These are phyloP conservation scores for Chalciporus sphaerocephalus DNA, from an alignment of 768 basidiomycete genomes.

Conservation along the genomic window DNA sequence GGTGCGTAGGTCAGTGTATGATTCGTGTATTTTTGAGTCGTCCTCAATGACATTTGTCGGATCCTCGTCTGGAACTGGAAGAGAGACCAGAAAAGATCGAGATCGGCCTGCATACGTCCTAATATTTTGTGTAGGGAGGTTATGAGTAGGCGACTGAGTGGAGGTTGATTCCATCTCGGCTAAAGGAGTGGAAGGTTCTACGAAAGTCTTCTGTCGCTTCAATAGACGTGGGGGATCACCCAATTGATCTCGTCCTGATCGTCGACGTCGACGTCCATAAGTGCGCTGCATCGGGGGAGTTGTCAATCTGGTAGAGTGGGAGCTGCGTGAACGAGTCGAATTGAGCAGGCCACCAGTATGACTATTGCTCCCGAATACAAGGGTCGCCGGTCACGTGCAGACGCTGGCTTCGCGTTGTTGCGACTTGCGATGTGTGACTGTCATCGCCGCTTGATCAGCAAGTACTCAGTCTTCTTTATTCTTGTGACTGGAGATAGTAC, in stretches of 20 bases:
- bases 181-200: slow-evolving; percentile 24
- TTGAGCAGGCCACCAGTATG: not conserved
- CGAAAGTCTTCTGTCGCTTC: slow-evolving; percentile 32
- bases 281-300: slow-evolving; percentile 35
- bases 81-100: slow-evolving; percentile 72
- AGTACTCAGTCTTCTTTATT: too few relatives aligned
- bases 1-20: slow-evolving; percentile 67
- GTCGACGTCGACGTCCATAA: slow-evolving; percentile 32
- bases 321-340: not conserved
- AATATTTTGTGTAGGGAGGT: slow-evolving; percentile 35
- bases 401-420: not conserved
- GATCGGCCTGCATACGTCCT: slow-evolving; percentile 73
- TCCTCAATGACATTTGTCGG: slow-evolving; percentile 39
- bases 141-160: slow-evolving; percentile 24
- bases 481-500: too few relatives aligned
- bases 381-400: slow-evolving; percentile 9
- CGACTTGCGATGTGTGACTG: too few relatives aligned
- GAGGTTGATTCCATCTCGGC: slow-evolving; percentile 26
- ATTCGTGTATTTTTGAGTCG: slow-evolving; percentile 56
- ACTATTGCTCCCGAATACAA: slow-evolving; percentile 1
- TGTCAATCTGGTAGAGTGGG: too few relatives aligned
- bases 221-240: slow-evolving; percentile 13
- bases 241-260: not conserved
- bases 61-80: slow-evolving; percentile 39
- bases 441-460: too few relatives aligned